Percentiles rank a stretch among this genome's conserved stretches.
phyloP scores from a whole-genome alignment of 768 basidiomycete species.

The Coprinopsis sp. region DNA sequence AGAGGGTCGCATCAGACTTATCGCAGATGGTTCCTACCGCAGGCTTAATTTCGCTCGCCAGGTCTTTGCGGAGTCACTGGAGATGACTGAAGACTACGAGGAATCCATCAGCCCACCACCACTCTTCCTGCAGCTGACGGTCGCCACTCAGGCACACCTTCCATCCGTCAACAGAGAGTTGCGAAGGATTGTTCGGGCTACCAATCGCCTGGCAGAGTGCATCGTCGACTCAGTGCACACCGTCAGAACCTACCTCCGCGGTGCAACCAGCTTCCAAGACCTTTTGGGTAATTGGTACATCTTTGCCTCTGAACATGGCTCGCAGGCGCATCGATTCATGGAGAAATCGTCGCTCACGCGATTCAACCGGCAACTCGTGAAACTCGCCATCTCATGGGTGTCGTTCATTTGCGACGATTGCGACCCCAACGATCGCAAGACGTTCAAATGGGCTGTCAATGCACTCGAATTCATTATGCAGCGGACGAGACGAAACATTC shows the following conservation, averaged over 20 bases:
- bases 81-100: slow-evolving; percentile 61
- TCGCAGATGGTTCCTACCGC: slow-evolving; percentile 84
- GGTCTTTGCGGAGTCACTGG: slow-evolving; percentile 63
- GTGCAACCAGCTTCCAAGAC: slow-evolving; percentile 69
- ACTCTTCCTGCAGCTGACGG: slow-evolving; percentile 42
- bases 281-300: slow-evolving; percentile 90
- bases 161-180: slow-evolving; percentile 87
- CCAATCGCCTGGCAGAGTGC: slow-evolving; percentile 85
- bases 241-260: slow-evolving; percentile 64
- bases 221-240: slow-evolving; percentile 90
- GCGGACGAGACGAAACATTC: slow-evolving; percentile 85
- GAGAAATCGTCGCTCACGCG: slow-evolving; percentile 63
- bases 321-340: slow-evolving; percentile 86
- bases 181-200: slow-evolving; percentile 84
- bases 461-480: slow-evolving; percentile 90
- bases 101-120: slow-evolving; percentile 36
- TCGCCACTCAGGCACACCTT: slow-evolving; percentile 86
- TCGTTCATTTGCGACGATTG: slow-evolving; percentile 98
- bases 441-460: slow-evolving; percentile 97
- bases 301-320: slow-evolving; percentile 95
- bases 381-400: slow-evolving; percentile 94
- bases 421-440: slow-evolving; percentile 90
- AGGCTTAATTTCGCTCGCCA: slow-evolving; percentile 75
- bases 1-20: slow-evolving; percentile 85
- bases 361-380: slow-evolving; percentile 81